A percentile compares a stretch with the other conserved stretches of the same genome.
These are phyloP conservation scores for Magnusiomyces fungicola DNA, from an alignment of 1,139 yeast species.

Conservation along the genomic window DNA sequence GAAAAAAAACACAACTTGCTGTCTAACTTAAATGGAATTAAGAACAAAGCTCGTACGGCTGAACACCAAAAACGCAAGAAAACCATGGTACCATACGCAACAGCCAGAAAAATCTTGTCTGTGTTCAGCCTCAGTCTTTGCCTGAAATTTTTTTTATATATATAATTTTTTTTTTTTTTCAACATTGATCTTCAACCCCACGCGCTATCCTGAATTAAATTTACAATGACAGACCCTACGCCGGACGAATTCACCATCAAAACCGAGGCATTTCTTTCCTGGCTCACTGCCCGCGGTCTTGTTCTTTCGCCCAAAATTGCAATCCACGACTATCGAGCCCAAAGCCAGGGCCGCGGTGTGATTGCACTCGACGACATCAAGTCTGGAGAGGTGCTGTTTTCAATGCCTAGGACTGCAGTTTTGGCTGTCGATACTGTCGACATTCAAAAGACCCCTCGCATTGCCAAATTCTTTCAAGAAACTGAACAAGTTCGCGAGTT, in stretches of 20 bases:
- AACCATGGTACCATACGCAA: not conserved
- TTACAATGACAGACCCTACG: too few relatives aligned
- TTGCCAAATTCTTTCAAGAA: constrained; percentile 30
- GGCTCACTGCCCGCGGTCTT: constrained; percentile 48
- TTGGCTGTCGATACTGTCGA: constrained; percentile 48
- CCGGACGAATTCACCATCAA: constrained; percentile 28
- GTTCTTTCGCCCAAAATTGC: constrained; percentile 48
- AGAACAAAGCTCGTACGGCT: too few relatives aligned
- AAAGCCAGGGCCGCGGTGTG: constrained; percentile 71
- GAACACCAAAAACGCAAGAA: too few relatives aligned
- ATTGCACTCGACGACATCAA: constrained; percentile 56
- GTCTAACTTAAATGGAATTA: too few relatives aligned
- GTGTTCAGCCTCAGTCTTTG: not conserved
- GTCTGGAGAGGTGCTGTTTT: constrained; percentile 55
- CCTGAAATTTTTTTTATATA: not conserved
- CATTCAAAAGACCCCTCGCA: constrained; percentile 25
- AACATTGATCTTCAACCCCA: too few relatives aligned
- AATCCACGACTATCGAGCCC: constrained; percentile 51
- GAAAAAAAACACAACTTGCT: too few relatives aligned
- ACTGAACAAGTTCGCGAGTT: constrained; percentile 39
- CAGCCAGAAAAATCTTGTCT: not conserved
- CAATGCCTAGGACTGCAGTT: constrained; percentile 52
- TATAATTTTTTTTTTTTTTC: not conserved
- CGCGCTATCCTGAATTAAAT: too few relatives aligned
- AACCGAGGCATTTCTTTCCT: constrained; percentile 41